Conservation (phyloP, 78 protist genomes). For the Anaeramoeba flamelloides region DNA sequence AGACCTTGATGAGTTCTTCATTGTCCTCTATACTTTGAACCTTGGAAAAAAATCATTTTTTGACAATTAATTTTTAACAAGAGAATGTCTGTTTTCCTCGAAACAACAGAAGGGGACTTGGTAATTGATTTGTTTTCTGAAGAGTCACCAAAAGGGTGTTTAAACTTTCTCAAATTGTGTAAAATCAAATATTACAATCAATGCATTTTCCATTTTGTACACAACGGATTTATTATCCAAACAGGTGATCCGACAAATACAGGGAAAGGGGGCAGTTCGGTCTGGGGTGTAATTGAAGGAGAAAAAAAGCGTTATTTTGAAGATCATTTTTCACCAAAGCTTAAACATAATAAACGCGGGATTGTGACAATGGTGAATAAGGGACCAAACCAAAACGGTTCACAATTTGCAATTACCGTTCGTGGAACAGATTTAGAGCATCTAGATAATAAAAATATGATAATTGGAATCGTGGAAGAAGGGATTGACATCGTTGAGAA, state of each 20-base stretch:
- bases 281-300: conserved; percentile 34
- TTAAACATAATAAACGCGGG: conserved; percentile 22
- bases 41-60: no score
- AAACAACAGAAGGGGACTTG: conserved; percentile 80
- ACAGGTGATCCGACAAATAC: conserved; percentile 82
- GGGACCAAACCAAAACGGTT: conserved; percentile 30
- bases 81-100: conserved; percentile 59
- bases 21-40: no score
- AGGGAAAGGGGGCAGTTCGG: conserved; percentile 63
- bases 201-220: conserved; percentile 59
- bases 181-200: conserved; percentile 84
- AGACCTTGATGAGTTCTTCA: no score
- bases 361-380: conserved; percentile 25
- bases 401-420: conserved; percentile 71
- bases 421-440: not conserved
- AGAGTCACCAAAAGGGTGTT: conserved; percentile 51
- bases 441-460: conserved; percentile 63
- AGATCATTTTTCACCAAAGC: conserved; percentile 51
- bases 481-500: conserved; percentile 48
- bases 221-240: conserved; percentile 54
- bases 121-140: conserved; percentile 70
- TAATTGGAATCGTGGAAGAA: conserved; percentile 79
- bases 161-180: conserved; percentile 80
- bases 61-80: no score
- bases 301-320: conserved; percentile 34